Percentiles rank a stretch among this genome's conserved stretches.
These are phyloP conservation scores for Fomes fomentarius DNA, from an alignment of 1,284 basidiomycete species.

Conservation along the genomic window DNA sequence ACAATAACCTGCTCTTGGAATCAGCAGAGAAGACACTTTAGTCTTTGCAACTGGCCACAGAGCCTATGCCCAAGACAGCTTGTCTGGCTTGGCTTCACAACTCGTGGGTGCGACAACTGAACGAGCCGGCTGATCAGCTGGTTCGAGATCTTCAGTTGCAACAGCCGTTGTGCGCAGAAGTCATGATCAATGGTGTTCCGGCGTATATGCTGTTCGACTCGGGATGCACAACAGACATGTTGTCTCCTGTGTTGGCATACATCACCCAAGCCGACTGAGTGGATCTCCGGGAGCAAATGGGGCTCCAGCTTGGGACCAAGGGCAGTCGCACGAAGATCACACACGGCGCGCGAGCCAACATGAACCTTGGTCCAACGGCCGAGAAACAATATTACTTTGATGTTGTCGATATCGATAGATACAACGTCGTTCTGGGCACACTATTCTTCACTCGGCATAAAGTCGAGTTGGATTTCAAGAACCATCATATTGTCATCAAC, in stretches of 20 bases:
- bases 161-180: constrained; percentile 8
- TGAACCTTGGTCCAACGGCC: constrained; percentile 5
- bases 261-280: background rate
- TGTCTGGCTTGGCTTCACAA: constrained; percentile 5
- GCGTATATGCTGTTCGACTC: constrained; percentile 7
- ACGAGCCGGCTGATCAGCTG: background rate
- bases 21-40: background rate
- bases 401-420: too few species aligned
- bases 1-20: too few species aligned
- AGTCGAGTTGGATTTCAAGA: constrained; percentile 32
- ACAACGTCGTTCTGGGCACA: too few species aligned
- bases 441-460: too few species aligned
- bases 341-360: constrained; percentile 17
- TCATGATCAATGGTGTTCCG: constrained; percentile 7
- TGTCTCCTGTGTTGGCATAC: constrained; percentile 2
- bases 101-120: background rate
- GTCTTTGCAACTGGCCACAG: background rate
- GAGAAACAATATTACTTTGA: too few species aligned
- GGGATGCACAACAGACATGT: constrained; percentile 7
- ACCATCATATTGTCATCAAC: constrained; percentile 11
- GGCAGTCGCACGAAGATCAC: constrained; percentile 31
- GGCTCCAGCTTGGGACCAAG: constrained; percentile 23
- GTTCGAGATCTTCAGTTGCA: too few species aligned
- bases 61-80: background rate
- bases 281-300: constrained; percentile 18